phyloP scores from a whole-genome alignment of 495 filamentous ascomycete species.

The Penicillium coprophilum region DNA sequence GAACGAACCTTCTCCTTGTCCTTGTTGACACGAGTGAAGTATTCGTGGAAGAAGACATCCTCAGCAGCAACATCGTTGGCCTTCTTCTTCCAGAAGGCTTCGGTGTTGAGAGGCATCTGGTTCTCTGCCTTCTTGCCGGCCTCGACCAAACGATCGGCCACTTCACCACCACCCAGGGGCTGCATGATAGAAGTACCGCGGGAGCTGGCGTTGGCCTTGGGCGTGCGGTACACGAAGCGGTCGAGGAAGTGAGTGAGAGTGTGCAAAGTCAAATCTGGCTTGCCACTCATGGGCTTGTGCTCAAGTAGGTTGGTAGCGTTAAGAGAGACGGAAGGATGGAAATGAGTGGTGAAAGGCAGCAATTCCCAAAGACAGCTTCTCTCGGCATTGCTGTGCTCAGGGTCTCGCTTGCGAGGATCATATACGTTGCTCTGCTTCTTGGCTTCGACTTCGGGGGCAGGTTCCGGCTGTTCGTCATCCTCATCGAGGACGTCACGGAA shows the following conservation, averaged over 20 bases:
- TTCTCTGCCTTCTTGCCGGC: constrained; percentile 47
- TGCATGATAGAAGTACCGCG: constrained; percentile 94
- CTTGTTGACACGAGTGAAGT: constrained; percentile 81
- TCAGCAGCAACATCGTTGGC: constrained; percentile 81
- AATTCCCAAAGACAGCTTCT: constrained; percentile 91
- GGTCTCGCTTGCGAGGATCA: constrained; percentile 86
- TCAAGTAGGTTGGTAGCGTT: constrained; percentile 70
- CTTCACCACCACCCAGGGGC: constrained; percentile 69
- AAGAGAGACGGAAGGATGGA: constrained; percentile 92
- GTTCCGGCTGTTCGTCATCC: constrained; percentile 38
- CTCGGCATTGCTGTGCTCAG: constrained; percentile 86
- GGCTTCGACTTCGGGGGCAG: constrained; percentile 18
- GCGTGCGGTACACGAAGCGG: constrained; percentile 91
- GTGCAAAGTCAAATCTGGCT: constrained; percentile 84
- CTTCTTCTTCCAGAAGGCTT: constrained; percentile 89
- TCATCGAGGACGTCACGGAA: constrained; percentile 68
- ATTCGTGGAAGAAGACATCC: constrained; percentile 97
- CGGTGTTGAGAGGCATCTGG: constrained; percentile 67
- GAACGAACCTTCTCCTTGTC: constrained; percentile 57
- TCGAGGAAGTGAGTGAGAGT: constrained; percentile 94
- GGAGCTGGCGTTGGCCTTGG: constrained; percentile 61
- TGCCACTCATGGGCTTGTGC: constrained; percentile 67
- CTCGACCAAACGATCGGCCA: constrained; percentile 63
- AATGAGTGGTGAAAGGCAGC: constrained; percentile 75
- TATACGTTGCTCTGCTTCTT: constrained; percentile 52